Evolutionary conservation across 129 eudicot genomes (phyloP).

Genomic region (Artemisia tridentata): DNA sequence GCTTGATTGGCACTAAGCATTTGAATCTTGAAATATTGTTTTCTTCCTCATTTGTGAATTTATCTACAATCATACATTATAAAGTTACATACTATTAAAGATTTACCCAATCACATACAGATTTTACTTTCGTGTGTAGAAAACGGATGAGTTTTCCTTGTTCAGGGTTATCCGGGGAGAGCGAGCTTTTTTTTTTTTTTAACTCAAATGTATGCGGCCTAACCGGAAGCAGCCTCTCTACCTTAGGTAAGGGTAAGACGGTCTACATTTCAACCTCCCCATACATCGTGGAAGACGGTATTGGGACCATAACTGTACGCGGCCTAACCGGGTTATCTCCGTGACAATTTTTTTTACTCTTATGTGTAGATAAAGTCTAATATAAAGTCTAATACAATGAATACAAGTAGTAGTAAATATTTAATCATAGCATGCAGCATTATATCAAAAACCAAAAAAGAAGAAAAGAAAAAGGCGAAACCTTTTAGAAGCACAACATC

Average conservation of each 20-base stretch:
- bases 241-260: no score
- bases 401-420: background rate
- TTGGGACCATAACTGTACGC: no score
- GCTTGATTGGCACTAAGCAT: slow-evolving; percentile 58
- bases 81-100: background rate
- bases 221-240: no score
- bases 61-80: slow-evolving; percentile 44
- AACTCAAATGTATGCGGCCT: no score
- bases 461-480: slow-evolving; percentile 25
- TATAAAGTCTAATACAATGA: background rate
- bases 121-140: background rate
- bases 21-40: slow-evolving; percentile 35
- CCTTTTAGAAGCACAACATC: slow-evolving; percentile 66
- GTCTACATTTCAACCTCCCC: no score
- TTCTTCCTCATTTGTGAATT: slow-evolving; percentile 52
- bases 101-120: background rate
- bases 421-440: background rate
- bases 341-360: no score
- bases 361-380: no score
- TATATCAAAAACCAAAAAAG: slow-evolving; percentile 6
- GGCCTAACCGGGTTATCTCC: no score
- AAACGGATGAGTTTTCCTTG: background rate
- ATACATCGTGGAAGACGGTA: no score
- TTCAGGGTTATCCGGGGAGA: background rate
- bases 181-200: background rate